phyloP scores from a whole-genome alignment of 2,329 filamentous ascomycete species.

The Paecilomyces niveus region DNA sequence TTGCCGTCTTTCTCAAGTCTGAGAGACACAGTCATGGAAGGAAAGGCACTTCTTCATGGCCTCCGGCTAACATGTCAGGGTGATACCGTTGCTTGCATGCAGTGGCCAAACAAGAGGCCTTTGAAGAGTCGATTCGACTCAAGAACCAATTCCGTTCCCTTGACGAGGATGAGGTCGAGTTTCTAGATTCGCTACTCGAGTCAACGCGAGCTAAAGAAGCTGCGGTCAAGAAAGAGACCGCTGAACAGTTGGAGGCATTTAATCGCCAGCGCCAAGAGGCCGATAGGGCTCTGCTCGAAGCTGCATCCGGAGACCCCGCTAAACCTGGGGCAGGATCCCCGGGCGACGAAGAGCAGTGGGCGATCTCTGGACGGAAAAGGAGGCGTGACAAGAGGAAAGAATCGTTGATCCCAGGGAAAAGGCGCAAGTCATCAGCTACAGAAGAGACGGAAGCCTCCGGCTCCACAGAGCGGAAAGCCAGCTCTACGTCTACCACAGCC shows the following conservation, averaged over 20 bases:
- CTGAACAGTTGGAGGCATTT: conserved; percentile 53
- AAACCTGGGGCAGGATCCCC: conserved; percentile 13
- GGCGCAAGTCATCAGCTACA: conserved; percentile 32
- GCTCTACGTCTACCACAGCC: conserved; percentile 3
- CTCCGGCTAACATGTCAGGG: conserved; percentile 35
- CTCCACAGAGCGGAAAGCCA: conserved; percentile 6
- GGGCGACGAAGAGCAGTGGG: conserved; percentile 42
- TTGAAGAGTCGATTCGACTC: conserved; percentile 43
- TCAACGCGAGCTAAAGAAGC: conserved; percentile 51
- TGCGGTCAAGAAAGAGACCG: conserved; percentile 51
- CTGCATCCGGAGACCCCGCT: conserved; percentile 22
- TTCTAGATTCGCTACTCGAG: conserved; percentile 50
- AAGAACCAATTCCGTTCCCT: conserved; percentile 47
- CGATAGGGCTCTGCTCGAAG: conserved; percentile 42
- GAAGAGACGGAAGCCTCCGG: conserved; percentile 9
- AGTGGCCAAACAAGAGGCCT: conserved; percentile 46
- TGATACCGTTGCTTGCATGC: conserved; percentile 14
- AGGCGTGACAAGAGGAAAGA: conserved; percentile 44
- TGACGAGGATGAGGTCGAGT: conserved; percentile 46
- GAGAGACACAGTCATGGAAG: background rate
- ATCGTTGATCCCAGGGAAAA: conserved; percentile 32
- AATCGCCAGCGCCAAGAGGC: conserved; percentile 53
- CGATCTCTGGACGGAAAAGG: conserved; percentile 43
- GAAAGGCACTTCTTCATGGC: conserved; percentile 1
- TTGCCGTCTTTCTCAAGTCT: background rate